Evolutionary conservation across 768 basidiomycete species (phyloP), one percentile per base, ranked within the genome.

Genomic region (Russula abietina): DNA sequence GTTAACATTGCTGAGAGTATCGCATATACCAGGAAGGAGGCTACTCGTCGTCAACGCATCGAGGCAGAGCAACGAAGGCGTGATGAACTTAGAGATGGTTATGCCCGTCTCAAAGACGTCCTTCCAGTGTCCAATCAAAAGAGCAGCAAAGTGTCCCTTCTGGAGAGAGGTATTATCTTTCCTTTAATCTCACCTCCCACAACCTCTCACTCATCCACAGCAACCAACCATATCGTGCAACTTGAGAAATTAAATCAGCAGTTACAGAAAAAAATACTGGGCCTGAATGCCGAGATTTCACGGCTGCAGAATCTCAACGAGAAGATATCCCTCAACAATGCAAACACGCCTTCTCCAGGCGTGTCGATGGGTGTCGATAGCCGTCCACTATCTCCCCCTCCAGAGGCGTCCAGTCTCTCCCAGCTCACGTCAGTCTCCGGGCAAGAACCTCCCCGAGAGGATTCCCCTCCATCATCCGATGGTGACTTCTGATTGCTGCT

Each of bases 41-140:
- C 89, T 24, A 93, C 91, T 10, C 79, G 91, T 36, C 79, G 85
- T 70, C 90, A 92, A 74, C 80, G 91, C 57, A 92, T 93, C 60
- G 89, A 93, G 76, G 91, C 90, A n/a, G 90, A 93, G 74, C 89
- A 94, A 77, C 80, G 91, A 50, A 80, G 93, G 61, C 81, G 93
- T 67, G 91, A 93, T 74, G 93, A 94, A 75, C 80, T 94, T 64
- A 82, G 93, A 64, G 92, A 95, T 70, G 92, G 91, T 30, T 95
- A 94, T 75, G 87, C 88, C 39, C 86, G 88, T 71, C 78, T 95
- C 74, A 92, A 91, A 75, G 91, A 93, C 65, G 88, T 89, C 28
- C 79, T 95, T 8, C 93, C 93, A 3, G 81, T 87, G 57, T 89
- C 88, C 14, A 93, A 91, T 74, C 91, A 93, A 79, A 91, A 93